phyloP scores from a whole-genome alignment of 1,284 basidiomycete species.

The Cutaneotrichosporon arboriforme region DNA sequence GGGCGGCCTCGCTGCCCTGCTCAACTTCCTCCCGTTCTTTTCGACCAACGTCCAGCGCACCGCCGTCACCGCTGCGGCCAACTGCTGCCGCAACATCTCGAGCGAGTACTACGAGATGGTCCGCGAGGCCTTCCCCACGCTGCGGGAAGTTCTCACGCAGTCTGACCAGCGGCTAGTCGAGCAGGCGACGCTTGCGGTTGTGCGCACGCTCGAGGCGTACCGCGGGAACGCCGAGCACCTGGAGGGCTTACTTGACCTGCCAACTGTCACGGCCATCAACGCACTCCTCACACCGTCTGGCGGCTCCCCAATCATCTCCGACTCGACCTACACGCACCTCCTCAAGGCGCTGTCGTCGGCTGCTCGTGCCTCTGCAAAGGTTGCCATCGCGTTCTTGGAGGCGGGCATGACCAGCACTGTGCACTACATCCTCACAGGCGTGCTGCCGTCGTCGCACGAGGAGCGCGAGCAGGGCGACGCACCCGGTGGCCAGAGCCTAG shows the following conservation, averaged over 20 bases:
- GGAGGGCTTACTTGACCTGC: conserved; percentile 73
- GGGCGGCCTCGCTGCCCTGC: conserved; percentile 79
- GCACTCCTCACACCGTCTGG: conserved; percentile 77
- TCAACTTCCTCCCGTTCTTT: conserved; percentile 94
- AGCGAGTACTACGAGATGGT: conserved; percentile 82
- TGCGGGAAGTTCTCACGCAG: conserved; percentile 81
- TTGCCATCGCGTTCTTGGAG: conserved; percentile 75
- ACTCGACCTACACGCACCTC: conserved; percentile 81
- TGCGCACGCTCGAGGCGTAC: conserved; percentile 85
- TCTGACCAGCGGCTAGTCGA: conserved; percentile 91
- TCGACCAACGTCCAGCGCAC: conserved; percentile 93
- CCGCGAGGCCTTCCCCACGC: conserved; percentile 80
- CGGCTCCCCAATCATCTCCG: conserved; percentile 73
- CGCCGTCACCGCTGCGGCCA: conserved; percentile 89
- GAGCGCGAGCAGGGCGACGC: conserved; percentile 62
- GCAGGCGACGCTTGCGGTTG: conserved; percentile 85
- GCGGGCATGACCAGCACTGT: conserved; percentile 84
- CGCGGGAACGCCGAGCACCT: conserved; percentile 76
- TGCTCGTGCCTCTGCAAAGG: conserved; percentile 76
- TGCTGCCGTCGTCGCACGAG: conserved; percentile 62
- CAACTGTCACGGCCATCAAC: conserved; percentile 78
- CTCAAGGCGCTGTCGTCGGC: conserved; percentile 78
- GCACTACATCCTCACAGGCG: conserved; percentile 89
- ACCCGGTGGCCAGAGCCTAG: conserved; percentile 59
- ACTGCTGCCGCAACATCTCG: conserved; percentile 86